Percentiles rank a stretch among this genome's conserved stretches.
Evolutionary conservation across 345 rosid species (phyloP).

Genomic region (Balakata baccata): DNA sequence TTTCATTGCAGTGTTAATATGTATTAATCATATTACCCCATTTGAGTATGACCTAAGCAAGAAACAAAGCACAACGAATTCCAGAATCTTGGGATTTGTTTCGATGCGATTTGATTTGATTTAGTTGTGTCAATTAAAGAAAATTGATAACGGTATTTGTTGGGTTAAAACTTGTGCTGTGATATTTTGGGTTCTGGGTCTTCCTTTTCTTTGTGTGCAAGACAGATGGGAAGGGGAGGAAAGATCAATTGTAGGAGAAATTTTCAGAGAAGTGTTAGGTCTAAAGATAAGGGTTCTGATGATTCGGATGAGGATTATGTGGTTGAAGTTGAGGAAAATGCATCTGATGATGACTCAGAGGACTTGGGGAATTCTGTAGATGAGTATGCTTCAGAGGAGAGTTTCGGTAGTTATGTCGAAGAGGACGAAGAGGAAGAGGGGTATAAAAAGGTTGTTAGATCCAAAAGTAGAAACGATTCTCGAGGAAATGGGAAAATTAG

Average conservation of each 20-base stretch:
- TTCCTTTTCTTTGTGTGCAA: constrained; percentile 17
- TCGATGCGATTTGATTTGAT: background rate
- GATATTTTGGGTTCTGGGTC: constrained; percentile 25
- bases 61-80: constrained; percentile 27
- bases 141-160: constrained; percentile 11
- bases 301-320: constrained; percentile 98
- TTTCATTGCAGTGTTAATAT: constrained; percentile 22
- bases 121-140: background rate
- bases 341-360: constrained; percentile 57
- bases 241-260: constrained; percentile 48
- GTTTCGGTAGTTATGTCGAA: constrained; percentile 32
- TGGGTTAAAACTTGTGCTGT: constrained; percentile 28
- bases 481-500: constrained; percentile 17
- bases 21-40: constrained; percentile 29
- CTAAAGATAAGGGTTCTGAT: constrained; percentile 64
- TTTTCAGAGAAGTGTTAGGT: constrained; percentile 45
- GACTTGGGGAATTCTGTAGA: constrained; percentile 53
- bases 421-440: constrained; percentile 22
- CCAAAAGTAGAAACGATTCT: constrained; percentile 36
- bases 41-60: constrained; percentile 38
- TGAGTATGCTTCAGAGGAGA: constrained; percentile 54
- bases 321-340: constrained; percentile 63
- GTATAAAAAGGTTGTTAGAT: constrained; percentile 41
- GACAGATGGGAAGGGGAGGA: constrained; percentile 80
- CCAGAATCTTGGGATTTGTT: constrained; percentile 13